phyloP scores from a whole-genome alignment of 163 green algal genomes.

The Chloromonas sp. region DNA sequence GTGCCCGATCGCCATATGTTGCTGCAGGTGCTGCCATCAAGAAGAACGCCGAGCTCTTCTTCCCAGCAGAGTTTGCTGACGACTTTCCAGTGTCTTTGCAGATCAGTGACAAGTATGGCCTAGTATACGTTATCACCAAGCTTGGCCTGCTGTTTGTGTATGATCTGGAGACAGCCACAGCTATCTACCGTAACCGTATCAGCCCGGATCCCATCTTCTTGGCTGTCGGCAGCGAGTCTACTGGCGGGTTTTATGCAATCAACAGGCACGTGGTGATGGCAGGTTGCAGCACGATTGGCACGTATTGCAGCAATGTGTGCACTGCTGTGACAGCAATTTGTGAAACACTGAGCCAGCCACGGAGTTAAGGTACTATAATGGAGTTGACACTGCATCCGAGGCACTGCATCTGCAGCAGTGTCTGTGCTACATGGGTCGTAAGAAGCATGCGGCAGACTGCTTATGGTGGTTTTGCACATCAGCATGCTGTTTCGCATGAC shows the following conservation, averaged over 20 bases:
- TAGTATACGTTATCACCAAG: conserved; percentile 99
- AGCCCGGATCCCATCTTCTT: conserved; percentile 95
- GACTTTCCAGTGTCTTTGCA: conserved; percentile 97
- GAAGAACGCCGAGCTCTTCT: conserved; percentile 94
- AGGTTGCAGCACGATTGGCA: background rate
- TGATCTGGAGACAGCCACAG: conserved; percentile 93
- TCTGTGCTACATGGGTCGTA: no score
- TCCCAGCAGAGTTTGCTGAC: conserved; percentile 95
- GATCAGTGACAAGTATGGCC: conserved; percentile 82
- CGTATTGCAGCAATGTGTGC: no score
- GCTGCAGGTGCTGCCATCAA: conserved; percentile 33
- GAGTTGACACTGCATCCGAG: no score
- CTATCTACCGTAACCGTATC: conserved; percentile 96
- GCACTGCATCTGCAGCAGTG: no score
- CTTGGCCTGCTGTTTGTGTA: conserved; percentile 98
- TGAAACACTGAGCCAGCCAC: no score
- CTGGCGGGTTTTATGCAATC: conserved; percentile 88
- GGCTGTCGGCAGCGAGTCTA: conserved; percentile 51
- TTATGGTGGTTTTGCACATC: no score
- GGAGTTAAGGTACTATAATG: no score
- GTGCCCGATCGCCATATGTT: background rate
- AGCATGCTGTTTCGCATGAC: no score
- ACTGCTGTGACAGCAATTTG: no score
- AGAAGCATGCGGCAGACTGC: no score
- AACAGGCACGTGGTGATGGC: conserved; percentile 60